phyloP scores from a whole-genome alignment of 768 basidiomycete species.

The Artomyces pyxidatus region DNA sequence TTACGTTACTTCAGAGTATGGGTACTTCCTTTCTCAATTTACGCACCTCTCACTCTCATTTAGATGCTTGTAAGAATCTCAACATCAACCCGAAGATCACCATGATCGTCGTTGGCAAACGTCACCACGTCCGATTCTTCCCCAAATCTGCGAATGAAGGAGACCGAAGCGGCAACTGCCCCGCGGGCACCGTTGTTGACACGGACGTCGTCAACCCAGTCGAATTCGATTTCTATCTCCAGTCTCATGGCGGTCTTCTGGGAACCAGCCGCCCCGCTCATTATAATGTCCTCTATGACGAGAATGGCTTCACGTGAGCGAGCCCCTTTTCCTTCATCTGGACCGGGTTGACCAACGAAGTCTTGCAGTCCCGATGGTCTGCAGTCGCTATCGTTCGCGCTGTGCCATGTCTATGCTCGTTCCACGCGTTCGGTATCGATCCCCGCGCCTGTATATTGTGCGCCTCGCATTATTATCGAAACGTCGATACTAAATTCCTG shows the following conservation, averaged over 20 bases:
- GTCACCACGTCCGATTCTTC: constrained; percentile 64
- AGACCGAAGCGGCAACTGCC: constrained; percentile 66
- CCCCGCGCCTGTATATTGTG: constrained; percentile 77
- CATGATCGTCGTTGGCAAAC: constrained; percentile 72
- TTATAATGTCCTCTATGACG: constrained; percentile 43
- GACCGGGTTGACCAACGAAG: constrained; percentile 5
- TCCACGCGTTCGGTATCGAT: constrained; percentile 78
- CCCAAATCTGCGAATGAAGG: constrained; percentile 34
- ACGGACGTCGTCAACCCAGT: constrained; percentile 58
- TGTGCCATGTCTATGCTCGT: constrained; percentile 77
- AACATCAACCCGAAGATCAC: constrained; percentile 62
- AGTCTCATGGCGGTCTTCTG: constrained; percentile 68
- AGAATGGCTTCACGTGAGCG: constrained; percentile 54
- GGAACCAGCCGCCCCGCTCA: constrained; percentile 69
- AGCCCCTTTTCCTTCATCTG: neutral
- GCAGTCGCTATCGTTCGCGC: constrained; percentile 62
- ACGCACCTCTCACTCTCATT: neutral
- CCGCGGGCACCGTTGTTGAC: constrained; percentile 75
- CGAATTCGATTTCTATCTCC: constrained; percentile 73
- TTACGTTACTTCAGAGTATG: constrained; percentile 51
- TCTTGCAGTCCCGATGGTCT: constrained; percentile 49
- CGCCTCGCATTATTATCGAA: constrained; percentile 23
- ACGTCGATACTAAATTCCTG: neutral
- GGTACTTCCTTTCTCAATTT: neutral
- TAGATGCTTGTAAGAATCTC: constrained; percentile 57